Evolutionary conservation across 1,284 basidiomycete genomes (phyloP).

Genomic region (Lentinus polychrous): DNA sequence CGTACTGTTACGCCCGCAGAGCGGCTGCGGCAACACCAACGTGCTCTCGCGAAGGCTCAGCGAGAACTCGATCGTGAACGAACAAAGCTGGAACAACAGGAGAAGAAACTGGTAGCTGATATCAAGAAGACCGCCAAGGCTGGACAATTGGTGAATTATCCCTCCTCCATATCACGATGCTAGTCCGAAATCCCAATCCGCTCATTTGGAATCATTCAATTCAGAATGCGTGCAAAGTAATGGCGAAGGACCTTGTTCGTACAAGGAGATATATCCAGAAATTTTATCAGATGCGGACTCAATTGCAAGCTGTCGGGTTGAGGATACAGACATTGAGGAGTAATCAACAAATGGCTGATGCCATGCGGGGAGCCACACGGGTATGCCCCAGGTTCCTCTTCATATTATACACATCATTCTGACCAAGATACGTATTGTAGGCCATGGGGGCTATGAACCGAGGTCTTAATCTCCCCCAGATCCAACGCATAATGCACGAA

Average conservation of each 20-base stretch:
- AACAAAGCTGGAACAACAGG: conserved; percentile 89
- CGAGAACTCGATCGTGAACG: conserved; percentile 96
- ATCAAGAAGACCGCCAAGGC: conserved; percentile 96
- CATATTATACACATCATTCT: neutral
- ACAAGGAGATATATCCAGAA: conserved; percentile 95
- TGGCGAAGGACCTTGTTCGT: conserved; percentile 97
- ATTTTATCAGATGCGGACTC: conserved; percentile 98
- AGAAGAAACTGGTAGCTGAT: conserved; percentile 89
- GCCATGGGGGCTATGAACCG: conserved; percentile 99
- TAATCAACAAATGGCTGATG: conserved; percentile 99
- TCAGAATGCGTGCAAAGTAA: conserved; percentile 96
- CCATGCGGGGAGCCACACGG: conserved; percentile 96
- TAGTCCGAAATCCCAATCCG: conserved; percentile 10
- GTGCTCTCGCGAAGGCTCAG: conserved; percentile 92
- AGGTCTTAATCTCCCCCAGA: conserved; percentile 89
- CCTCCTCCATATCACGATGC: conserved; percentile 5
- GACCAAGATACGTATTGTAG: conserved; percentile 32
- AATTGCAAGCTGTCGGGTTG: conserved; percentile 92
- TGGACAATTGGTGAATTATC: conserved; percentile 80
- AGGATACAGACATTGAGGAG: conserved; percentile 95
- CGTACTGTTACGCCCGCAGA: conserved; percentile 93
- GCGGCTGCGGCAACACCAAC: conserved; percentile 92
- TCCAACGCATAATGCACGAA: conserved; percentile 95
- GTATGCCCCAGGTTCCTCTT: conserved; percentile 46
- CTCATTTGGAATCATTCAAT: conserved; percentile 3